Conservation (phyloP, 2,329 filamentous ascomycete species). For the Talaromyces sp. region DNA sequence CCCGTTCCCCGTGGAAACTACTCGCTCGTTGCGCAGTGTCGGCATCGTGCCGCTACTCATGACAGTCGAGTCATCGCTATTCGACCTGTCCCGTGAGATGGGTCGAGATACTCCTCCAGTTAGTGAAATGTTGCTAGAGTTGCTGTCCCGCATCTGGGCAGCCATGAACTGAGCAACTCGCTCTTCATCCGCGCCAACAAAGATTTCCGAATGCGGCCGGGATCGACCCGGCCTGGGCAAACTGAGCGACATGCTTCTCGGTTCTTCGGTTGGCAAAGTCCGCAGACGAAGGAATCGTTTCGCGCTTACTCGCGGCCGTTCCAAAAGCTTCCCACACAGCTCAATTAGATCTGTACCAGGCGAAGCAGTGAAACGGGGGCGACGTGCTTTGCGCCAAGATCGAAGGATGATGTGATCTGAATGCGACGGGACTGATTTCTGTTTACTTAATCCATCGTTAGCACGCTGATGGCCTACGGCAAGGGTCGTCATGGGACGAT, state of each 20-base stretch:
- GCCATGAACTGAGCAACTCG: constrained; percentile 29
- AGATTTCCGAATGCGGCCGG: constrained; percentile 36
- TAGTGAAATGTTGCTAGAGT: constrained; percentile 12
- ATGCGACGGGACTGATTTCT: constrained; percentile 8
- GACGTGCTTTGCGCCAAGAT: constrained; percentile 10
- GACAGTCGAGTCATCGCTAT: constrained; percentile 26
- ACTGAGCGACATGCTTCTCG: constrained; percentile 23
- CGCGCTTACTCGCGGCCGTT: constrained; percentile 43
- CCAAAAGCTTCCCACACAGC: constrained; percentile 42
- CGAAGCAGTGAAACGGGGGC: neutral
- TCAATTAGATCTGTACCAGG: constrained; percentile 8
- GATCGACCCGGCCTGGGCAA: constrained; percentile 27
- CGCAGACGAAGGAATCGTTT: constrained; percentile 46
- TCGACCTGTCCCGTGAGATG: constrained; percentile 22
- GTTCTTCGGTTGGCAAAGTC: constrained; percentile 22
- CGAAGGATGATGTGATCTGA: constrained; percentile 7
- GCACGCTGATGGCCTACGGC: neutral
- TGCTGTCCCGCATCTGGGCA: constrained; percentile 11
- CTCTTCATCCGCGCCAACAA: constrained; percentile 32
- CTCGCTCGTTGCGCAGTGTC: constrained; percentile 44
- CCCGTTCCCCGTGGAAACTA: constrained; percentile 49
- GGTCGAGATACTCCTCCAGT: constrained; percentile 13
- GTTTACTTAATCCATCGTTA: constrained; percentile 5
- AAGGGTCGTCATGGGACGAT: constrained; percentile 15
- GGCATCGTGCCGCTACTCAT: constrained; percentile 29